Base-by-base conservation (phyloP, 768 basidiomycete species). In the Daedaleopsis nitida region DNA sequence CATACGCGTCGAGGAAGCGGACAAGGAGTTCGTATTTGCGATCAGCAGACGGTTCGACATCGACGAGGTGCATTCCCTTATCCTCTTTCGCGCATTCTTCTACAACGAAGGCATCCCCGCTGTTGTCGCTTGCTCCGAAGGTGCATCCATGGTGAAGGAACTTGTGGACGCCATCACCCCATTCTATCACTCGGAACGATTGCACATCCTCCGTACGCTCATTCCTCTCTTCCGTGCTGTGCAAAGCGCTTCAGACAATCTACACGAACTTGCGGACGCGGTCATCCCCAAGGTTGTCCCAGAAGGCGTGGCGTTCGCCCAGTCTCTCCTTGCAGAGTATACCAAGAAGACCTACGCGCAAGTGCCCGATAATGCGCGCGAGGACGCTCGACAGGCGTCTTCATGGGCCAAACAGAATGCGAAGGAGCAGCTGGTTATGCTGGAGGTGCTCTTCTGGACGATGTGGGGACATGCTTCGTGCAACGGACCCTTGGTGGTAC, bases 391-490 rank as follows among this genome's bases (percentile, higher is more conserved):
- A 62, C 77, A 78, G 17, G 86, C 85, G 11, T 81, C 86, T n/a
- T 73, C 75, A 43, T 89, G 87, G 84, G 88, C 83, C 42, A 91
- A 89, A 75, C 88, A 93, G 72, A 88, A 85, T 68, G 69, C 82
- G 35, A 84, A 83, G 68, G 88, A 95, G 68, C 96, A 96, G 71
- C 76, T 94, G 44, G 86, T 87, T 12, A 70, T 94, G 45, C 76
- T 97, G 52, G 93, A 97, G 65, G 84, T 96, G 37, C 78, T 97
- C 48, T 98, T 97, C 74, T 92, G 92, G 85, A 82, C 86, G 5
- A 88, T 94, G 83, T 96, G 89, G 86, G 86, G 83, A 13, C 87
- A 85, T 59, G 83, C 84, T 12, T 74, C 87, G 0, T 88, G 91
- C 66, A 81, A 78, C 39, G 91, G 88, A 2, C 75, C 81, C 4